Percentiles rank a stretch among this genome's conserved stretches.
phyloP scores from a whole-genome alignment of 148 eudicot genomes.

The Vaccinium corymbosum region DNA sequence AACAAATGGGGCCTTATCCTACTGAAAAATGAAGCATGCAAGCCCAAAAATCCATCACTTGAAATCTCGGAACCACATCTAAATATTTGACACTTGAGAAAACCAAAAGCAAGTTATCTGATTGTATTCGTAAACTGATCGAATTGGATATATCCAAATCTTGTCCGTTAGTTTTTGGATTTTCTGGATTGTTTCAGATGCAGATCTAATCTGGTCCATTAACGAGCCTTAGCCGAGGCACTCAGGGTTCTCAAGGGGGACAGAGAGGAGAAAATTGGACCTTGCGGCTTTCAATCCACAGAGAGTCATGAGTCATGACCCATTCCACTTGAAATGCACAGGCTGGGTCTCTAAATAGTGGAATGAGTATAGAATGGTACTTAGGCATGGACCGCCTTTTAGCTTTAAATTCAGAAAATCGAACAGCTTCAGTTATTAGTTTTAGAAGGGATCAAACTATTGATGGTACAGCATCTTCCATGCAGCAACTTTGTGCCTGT shows the following conservation, averaged over 20 bases:
- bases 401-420: not conserved
- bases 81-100: not conserved
- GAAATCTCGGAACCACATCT: not conserved
- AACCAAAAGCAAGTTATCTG: not conserved
- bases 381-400: not conserved
- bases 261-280: too few relatives aligned
- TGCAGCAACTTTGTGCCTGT: not conserved
- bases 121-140: not conserved
- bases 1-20: not conserved
- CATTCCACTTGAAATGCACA: not conserved
- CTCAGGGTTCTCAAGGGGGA: not conserved
- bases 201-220: too few relatives aligned
- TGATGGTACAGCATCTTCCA: not conserved
- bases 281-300: not conserved
- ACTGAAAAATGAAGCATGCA: not conserved
- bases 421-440: not conserved
- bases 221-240: not conserved
- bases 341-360: not conserved
- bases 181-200: not conserved
- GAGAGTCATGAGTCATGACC: not conserved
- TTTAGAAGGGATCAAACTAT: not conserved
- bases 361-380: not conserved
- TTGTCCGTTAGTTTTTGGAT: not conserved
- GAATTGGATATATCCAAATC: not conserved
- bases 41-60: not conserved